Base-by-base conservation (phyloP, 1,284 basidiomycete genomes). In the Austroboletus novae-zelandiae region DNA sequence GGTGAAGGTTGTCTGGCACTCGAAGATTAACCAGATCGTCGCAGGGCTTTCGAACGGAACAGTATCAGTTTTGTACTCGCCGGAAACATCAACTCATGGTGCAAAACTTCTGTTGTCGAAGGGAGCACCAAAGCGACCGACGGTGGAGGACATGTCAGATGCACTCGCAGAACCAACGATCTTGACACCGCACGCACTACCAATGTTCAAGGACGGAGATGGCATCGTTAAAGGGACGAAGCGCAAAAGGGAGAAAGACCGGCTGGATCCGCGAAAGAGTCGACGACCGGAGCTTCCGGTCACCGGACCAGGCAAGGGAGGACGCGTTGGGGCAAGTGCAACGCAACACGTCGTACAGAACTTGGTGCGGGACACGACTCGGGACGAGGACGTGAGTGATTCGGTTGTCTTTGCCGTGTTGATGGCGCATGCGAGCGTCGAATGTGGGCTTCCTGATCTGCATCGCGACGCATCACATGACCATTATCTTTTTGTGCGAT, bases 1-100 rank as follows among this genome's bases (percentile, higher is more conserved):
- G 6, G 89, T 98, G 50, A 89, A 86, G 60, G 89, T 97, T 1
- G 72, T 81, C 29, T 98, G 94, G 94, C 95, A 97, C 72, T 84
- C 91, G n/a, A 91, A 91, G 69, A 97, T 98, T 74, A 98, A 98
- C 73, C 95, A 98, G 88, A 91, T 98, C 62, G 76, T 97, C 48
- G 80, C 88, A 27, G 87, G 92, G 1, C 76, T 93, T 45, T 90
- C 94, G n/a, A 91, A 84, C 57, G 97, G 96, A 25, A 77, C 86
- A 52, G 85, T 98, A 57, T 82, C 85, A 51, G 91, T 98, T 48
- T 77, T 96, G 44, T 99, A 99, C 73, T 95, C 92, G 40, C 91
- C 94, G 2, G 72, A 77, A 46, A 84, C 86, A 17, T 98, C 94
- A 11, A 73, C 89, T 54, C 93, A 96, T 62, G 97, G 97, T 7